These are phyloP conservation scores for Drechslera avenae DNA, from an alignment of 2,329 filamentous ascomycete species.

Conservation along the genomic window DNA sequence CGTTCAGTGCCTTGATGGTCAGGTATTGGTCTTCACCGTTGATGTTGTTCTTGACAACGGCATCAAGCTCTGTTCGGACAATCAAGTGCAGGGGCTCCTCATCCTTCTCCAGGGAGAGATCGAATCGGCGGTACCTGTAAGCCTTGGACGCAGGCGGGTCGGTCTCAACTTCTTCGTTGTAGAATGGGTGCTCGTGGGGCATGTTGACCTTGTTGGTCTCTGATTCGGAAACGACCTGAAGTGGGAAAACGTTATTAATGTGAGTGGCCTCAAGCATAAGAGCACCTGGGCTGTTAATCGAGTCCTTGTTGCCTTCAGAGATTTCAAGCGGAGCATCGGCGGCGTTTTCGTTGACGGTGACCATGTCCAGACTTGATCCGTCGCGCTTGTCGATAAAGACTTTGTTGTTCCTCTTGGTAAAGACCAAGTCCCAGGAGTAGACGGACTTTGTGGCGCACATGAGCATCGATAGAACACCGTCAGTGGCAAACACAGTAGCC, in stretches of 20 bases:
- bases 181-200: constrained; percentile 92
- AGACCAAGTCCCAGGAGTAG: constrained; percentile 98
- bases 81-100: constrained; percentile 92
- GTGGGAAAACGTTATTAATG: constrained; percentile 99
- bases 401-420: constrained; percentile 91
- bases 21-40: constrained; percentile 90
- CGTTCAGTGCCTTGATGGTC: constrained; percentile 94
- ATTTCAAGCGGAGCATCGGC: constrained; percentile 91
- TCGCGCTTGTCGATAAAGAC: constrained; percentile 99
- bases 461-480: constrained; percentile 97
- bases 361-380: constrained; percentile 91
- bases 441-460: constrained; percentile 98
- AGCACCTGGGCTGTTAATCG: constrained; percentile 89
- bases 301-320: constrained; percentile 89
- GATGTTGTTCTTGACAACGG: constrained; percentile 92
- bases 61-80: constrained; percentile 93
- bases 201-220: constrained; percentile 80
- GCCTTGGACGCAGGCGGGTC: constrained; percentile 94
- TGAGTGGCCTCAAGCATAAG: constrained; percentile 97
- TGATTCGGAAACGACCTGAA: constrained; percentile 89
- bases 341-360: constrained; percentile 98
- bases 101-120: constrained; percentile 86
- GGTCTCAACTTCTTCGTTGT: constrained; percentile 89
- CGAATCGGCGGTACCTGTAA: constrained; percentile 98
- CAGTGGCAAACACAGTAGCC: constrained; percentile 94